These are phyloP conservation scores for Casuarina glauca DNA, from an alignment of 306 rosid species.

Conservation along the genomic window DNA sequence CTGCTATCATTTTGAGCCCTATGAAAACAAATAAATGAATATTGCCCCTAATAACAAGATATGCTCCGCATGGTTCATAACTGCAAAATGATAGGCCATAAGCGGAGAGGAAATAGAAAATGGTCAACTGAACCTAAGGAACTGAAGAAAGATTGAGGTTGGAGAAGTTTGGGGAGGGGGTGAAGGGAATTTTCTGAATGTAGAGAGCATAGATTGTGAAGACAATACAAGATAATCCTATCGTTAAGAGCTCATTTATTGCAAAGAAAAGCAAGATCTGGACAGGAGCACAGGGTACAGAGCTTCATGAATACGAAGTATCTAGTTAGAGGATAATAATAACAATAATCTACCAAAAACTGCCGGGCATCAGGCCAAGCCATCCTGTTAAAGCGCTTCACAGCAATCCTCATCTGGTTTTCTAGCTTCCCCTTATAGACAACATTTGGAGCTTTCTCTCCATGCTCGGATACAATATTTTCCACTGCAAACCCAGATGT, in stretches of 20 bases:
- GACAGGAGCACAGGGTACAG: background rate
- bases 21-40: background rate
- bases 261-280: constrained; percentile 16
- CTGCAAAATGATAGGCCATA: background rate
- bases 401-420: constrained; percentile 74
- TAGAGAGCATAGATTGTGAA: background rate
- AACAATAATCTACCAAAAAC: constrained; percentile 54
- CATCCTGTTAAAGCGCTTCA: constrained; percentile 74
- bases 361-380: constrained; percentile 86
- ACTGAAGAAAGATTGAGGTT: background rate
- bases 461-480: constrained; percentile 85
- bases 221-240: background rate
- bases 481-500: constrained; percentile 87
- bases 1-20: background rate
- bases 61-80: background rate
- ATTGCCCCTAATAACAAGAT: background rate
- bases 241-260: background rate
- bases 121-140: background rate
- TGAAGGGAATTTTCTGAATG: background rate
- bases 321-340: background rate
- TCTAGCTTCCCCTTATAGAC: constrained; percentile 84
- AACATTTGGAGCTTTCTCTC: constrained; percentile 86
- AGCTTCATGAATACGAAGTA: constrained; percentile 11
- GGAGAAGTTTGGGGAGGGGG: background rate
- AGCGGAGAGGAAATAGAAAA: background rate